Conservation (phyloP, 192 early-diverging fungal species). For the Entomortierella beljakovae region DNA sequence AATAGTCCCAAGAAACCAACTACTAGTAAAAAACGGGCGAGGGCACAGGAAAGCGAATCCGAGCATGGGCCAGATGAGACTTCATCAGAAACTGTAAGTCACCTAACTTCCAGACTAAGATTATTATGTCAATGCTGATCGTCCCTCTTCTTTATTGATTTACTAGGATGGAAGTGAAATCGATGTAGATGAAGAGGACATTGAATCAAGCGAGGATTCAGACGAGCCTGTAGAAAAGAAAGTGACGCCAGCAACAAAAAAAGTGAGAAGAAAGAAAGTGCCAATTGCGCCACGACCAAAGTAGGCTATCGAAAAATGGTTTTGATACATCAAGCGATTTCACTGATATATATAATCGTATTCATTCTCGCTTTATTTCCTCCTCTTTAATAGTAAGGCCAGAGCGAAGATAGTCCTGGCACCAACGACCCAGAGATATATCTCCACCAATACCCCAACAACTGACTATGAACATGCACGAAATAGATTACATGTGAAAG, state of each 20-base stretch:
- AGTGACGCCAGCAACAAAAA: background rate
- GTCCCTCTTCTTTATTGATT: too few relatives aligned
- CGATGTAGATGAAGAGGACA: background rate
- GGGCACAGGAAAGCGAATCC: background rate
- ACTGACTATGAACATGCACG: constrained; percentile 75
- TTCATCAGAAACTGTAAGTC: constrained; percentile 3
- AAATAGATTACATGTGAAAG: constrained; percentile 87
- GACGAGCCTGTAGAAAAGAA: background rate
- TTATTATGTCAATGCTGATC: background rate
- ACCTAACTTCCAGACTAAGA: too few relatives aligned
- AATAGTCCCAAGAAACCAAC: background rate
- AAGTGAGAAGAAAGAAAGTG: background rate
- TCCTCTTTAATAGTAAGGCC: background rate
- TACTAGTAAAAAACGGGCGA: background rate
- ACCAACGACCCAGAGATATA: constrained; percentile 48
- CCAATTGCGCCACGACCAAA: background rate
- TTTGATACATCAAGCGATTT: background rate
- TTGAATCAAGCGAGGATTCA: background rate
- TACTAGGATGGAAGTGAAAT: background rate
- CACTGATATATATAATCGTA: too few relatives aligned
- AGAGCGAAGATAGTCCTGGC: constrained; percentile 23
- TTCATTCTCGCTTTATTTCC: background rate
- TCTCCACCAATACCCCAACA: constrained; percentile 23
- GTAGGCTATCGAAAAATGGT: constrained; percentile 8
- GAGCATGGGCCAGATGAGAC: background rate